Percentiles rank a stretch among this genome's conserved stretches.
Evolutionary conservation across 129 eudicot species (phyloP).

Genomic region (Lactuca saligna): DNA sequence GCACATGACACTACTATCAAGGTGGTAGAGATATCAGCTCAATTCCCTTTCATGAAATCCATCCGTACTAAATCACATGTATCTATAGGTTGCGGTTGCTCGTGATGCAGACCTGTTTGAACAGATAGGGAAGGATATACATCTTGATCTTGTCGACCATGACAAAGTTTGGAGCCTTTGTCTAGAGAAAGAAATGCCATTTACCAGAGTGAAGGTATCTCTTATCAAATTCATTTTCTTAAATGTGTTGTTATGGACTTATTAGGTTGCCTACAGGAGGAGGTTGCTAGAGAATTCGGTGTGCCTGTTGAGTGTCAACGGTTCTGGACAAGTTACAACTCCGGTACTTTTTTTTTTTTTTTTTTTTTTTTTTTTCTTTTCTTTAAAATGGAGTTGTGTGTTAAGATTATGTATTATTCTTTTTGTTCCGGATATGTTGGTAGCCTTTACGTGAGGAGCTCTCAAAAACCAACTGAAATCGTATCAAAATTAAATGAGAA

Average conservation of each 20-base stretch:
- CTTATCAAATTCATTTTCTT: neutral
- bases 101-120: conserved; percentile 78
- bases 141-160: conserved; percentile 92
- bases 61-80: no score
- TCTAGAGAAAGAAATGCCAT: conserved; percentile 77
- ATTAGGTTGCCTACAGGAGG: conserved; percentile 70
- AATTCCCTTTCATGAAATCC: conserved; percentile 25
- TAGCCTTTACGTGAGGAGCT: conserved; percentile 75
- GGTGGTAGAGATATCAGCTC: conserved; percentile 40
- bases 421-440: conserved; percentile 62
- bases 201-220: conserved; percentile 72
- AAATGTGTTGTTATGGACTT: neutral
- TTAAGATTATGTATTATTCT: neutral
- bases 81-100: conserved; percentile 59
- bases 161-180: conserved; percentile 87
- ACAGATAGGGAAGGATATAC: conserved; percentile 87
- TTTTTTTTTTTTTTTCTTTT: neutral
- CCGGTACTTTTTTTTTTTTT: conserved; percentile 42
- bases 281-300: conserved; percentile 93
- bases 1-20: conserved; percentile 68
- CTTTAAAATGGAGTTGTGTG: neutral
- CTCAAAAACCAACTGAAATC: conserved; percentile 76
- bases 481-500: conserved; percentile 62
- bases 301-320: conserved; percentile 88
- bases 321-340: conserved; percentile 92